phyloP scores from a whole-genome alignment of 495 filamentous ascomycete species.

The Podospora anserina region DNA sequence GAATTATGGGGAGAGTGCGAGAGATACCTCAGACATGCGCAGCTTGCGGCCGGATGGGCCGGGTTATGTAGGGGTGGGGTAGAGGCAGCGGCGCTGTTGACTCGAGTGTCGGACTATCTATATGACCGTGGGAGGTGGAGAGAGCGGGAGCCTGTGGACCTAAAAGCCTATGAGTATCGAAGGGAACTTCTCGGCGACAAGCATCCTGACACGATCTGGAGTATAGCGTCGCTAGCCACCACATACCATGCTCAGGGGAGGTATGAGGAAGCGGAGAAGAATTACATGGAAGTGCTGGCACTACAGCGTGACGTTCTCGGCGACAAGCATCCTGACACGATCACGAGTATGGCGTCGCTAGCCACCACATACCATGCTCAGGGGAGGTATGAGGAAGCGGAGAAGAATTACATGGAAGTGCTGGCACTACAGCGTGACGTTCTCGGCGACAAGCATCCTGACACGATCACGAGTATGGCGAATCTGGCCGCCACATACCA shows the following conservation, averaged over 20 bases:
- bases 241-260: slow-evolving; percentile 22
- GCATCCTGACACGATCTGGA: slow-evolving; percentile 25
- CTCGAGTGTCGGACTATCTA: slow-evolving; percentile 19
- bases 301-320: slow-evolving; percentile 13
- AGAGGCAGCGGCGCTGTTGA: slow-evolving; percentile 19
- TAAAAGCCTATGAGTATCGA: slow-evolving; percentile 9
- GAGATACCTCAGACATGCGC: slow-evolving; percentile 19
- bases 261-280: slow-evolving; percentile 22
- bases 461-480: slow-evolving; percentile 21
- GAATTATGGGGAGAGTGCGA: slow-evolving; percentile 22
- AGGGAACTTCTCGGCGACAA: slow-evolving; percentile 22
- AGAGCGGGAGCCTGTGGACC: slow-evolving; percentile 16
- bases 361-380: slow-evolving; percentile 24
- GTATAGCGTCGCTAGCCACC: slow-evolving; percentile 22
- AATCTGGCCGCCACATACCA: background rate
- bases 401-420: slow-evolving; percentile 23
- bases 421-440: slow-evolving; percentile 27
- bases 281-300: slow-evolving; percentile 17
- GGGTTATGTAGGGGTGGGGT: slow-evolving; percentile 11
- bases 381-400: slow-evolving; percentile 33
- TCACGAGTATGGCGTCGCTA: background rate
- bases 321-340: slow-evolving; percentile 9
- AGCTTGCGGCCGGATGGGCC: slow-evolving; percentile 17
- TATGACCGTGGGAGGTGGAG: slow-evolving; percentile 19
- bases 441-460: slow-evolving; percentile 34